A percentile compares a stretch with the other conserved stretches of the same genome.
Conservation (phyloP, 1,139 yeast species). For the Blastobotrys capitulatus region DNA sequence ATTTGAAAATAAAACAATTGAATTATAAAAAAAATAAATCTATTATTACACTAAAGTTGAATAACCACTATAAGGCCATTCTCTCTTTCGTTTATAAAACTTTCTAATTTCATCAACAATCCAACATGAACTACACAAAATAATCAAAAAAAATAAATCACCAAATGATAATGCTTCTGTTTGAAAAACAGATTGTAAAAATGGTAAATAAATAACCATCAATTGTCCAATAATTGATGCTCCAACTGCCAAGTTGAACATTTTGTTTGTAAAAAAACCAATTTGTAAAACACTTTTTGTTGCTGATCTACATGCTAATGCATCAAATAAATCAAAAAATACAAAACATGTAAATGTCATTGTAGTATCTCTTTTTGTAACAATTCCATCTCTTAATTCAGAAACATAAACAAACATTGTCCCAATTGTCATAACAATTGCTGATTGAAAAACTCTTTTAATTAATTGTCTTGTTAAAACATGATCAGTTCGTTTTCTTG, state of each 20-base stretch:
- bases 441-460: slow-evolving; percentile 69
- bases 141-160: slow-evolving; percentile 59
- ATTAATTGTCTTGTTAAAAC: slow-evolving; percentile 67
- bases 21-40: background rate
- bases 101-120: slow-evolving; percentile 81
- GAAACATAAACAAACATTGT: slow-evolving; percentile 78
- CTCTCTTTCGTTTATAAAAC: slow-evolving; percentile 30
- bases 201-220: slow-evolving; percentile 88
- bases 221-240: slow-evolving; percentile 88
- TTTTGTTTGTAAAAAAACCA: slow-evolving; percentile 68
- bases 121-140: slow-evolving; percentile 73
- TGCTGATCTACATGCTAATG: slow-evolving; percentile 83
- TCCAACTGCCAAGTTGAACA: slow-evolving; percentile 92
- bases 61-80: slow-evolving; percentile 22
- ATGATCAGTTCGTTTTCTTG: slow-evolving; percentile 77
- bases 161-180: slow-evolving; percentile 75
- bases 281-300: slow-evolving; percentile 74
- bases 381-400: slow-evolving; percentile 76
- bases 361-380: slow-evolving; percentile 94
- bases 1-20: background rate
- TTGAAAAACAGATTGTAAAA: slow-evolving; percentile 86
- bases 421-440: slow-evolving; percentile 63
- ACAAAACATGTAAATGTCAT: slow-evolving; percentile 98
- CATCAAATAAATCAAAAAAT: slow-evolving; percentile 92
- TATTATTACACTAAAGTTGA: slow-evolving; percentile 9